phyloP scores from a whole-genome alignment of 257 asterid genomes.

The Vinca minor region DNA sequence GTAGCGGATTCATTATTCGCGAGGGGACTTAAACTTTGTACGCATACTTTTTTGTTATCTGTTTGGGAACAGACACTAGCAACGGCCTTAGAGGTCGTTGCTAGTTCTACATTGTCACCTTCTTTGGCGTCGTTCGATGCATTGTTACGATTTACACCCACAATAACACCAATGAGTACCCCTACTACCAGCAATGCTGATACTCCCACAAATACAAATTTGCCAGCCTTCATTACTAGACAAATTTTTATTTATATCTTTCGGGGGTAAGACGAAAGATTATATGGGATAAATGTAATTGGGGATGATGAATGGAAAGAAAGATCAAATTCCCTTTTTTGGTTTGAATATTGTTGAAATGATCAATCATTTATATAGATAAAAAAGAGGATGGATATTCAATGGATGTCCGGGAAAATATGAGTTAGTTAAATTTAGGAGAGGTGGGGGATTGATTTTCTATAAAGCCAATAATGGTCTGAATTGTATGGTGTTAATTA shows the following conservation, averaged over 20 bases:
- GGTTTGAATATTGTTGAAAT: neutral
- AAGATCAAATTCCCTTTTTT: neutral
- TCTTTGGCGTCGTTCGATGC: neutral
- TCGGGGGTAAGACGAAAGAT: no score
- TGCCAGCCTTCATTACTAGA: conserved; percentile 17
- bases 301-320: no score
- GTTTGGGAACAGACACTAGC: conserved; percentile 30
- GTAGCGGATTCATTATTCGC: conserved; percentile 28
- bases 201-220: conserved; percentile 14
- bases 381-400: neutral
- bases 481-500: no score
- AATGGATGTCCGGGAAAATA: neutral
- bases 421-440: no score
- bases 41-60: conserved; percentile 26
- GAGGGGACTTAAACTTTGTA: conserved; percentile 21
- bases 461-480: no score
- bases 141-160: conserved; percentile 5
- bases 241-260: no score
- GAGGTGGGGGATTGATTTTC: no score
- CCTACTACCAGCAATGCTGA: conserved; percentile 23
- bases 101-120: conserved; percentile 12
- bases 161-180: conserved; percentile 12
- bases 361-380: neutral
- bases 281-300: no score
- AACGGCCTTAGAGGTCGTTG: conserved; percentile 21